These are phyloP conservation scores for Cocos nucifera DNA, from an alignment of 176 grass and related monocot species.

Conservation along the genomic window DNA sequence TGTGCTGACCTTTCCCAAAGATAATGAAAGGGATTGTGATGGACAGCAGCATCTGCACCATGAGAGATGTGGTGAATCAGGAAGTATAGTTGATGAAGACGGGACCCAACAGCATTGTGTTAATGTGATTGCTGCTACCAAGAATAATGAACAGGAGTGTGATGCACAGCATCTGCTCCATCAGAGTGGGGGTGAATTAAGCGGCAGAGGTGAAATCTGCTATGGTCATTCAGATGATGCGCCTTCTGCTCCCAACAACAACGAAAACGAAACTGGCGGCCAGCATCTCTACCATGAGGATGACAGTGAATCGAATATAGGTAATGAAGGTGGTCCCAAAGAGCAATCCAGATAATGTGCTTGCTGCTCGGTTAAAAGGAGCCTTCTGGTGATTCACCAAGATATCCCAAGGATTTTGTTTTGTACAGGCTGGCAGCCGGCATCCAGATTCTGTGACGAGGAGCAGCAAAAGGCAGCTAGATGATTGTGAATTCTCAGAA, in stretches of 20 bases:
- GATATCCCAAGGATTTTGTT: constrained; percentile 5
- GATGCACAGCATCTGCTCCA: constrained; percentile 11
- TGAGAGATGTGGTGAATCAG: background rate
- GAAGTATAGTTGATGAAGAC: constrained; percentile 2
- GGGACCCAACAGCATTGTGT: constrained; percentile 16
- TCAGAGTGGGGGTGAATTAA: constrained; percentile 18
- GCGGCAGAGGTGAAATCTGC: constrained; percentile 26
- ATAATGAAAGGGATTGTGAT: no score
- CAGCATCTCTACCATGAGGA: background rate
- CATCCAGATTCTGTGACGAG: background rate
- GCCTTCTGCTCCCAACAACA: constrained; percentile 17
- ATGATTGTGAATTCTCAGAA: background rate
- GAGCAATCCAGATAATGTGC: no score
- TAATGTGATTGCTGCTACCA: background rate
- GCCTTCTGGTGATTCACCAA: constrained; percentile 6
- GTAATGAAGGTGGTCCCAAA: no score
- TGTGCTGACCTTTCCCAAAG: no score
- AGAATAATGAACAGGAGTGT: constrained; percentile 18
- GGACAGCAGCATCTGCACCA: no score
- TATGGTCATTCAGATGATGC: constrained; percentile 13
- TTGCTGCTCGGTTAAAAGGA: background rate
- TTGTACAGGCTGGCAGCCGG: background rate
- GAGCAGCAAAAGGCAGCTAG: background rate
- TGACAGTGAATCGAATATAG: background rate
- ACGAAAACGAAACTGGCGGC: background rate